These are phyloP conservation scores for Ceratocystis colombiana DNA, from an alignment of 2,329 filamentous ascomycete genomes.

Conservation along the genomic window DNA sequence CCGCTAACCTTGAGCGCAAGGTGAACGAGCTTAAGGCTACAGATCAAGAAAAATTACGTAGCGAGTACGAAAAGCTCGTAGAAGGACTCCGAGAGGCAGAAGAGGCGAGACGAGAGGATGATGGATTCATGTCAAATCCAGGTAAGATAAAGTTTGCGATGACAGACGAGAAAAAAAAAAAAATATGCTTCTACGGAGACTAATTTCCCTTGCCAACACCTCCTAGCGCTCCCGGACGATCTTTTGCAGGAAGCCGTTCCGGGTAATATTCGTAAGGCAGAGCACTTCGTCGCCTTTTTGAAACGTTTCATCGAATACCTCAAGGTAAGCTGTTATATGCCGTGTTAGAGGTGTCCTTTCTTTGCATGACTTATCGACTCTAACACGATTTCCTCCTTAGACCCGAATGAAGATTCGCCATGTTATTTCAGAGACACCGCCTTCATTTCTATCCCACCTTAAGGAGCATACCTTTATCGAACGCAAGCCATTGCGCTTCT, in stretches of 20 bases:
- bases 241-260: conserved; percentile 91
- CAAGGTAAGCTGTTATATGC: conserved; percentile 42
- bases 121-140: conserved; percentile 91
- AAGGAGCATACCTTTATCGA: conserved; percentile 97
- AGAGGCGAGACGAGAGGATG: conserved; percentile 71
- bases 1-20: conserved; percentile 78
- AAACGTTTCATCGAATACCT: conserved; percentile 97
- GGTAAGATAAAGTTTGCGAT: conserved; percentile 30
- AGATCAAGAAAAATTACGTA: conserved; percentile 86
- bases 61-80: conserved; percentile 90
- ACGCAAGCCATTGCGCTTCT: conserved; percentile 87
- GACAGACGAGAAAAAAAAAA: neutral
- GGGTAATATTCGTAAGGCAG: conserved; percentile 88
- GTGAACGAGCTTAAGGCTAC: conserved; percentile 94
- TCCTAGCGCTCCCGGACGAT: conserved; percentile 70
- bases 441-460: conserved; percentile 83
- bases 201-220: neutral
- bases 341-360: neutral
- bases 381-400: conserved; percentile 33
- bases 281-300: conserved; percentile 90
- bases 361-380: neutral
- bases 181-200: no score
- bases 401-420: conserved; percentile 97
- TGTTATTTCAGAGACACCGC: conserved; percentile 92
- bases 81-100: conserved; percentile 82